Evolutionary conservation across 805 yeast species (phyloP), one percentile per base, ranked within the genome.

Genomic region (Wickerhamiella bombiphila): DNA sequence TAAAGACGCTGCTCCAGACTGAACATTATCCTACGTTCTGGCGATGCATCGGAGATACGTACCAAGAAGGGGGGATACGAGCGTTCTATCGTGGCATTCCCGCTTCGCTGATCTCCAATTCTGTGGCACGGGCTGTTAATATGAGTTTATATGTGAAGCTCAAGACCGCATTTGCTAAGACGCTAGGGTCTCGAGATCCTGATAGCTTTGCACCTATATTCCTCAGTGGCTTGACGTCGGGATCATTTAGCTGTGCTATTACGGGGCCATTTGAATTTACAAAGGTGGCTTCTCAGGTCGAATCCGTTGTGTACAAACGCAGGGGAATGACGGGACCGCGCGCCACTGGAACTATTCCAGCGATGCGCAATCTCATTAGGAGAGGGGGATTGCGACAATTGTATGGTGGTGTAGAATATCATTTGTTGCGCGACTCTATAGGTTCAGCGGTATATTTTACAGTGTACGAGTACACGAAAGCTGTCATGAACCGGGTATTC

Each of bases 191-290:
- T 13, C 22, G 35, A 8, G 34, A 38, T 41, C 30, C 41, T 14
- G 24, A 39, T 20, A 43, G 50, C 16, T n/a, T 35, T 3, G 21
- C 36, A 17, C 48, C 48, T 6, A 46, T 56, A 20, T 54, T 58
- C 37, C 29, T 44, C 35, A 64, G 86, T 0, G 94, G 94, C 3
- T 59, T 69, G 3, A 43, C 71, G 0, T 72, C 91, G 0, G 94
- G 94, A 4, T 70, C 70, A 5, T 44, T 51, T n/a, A 46, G 53
- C 29, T 51, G 60, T 15, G 57, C 65, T 2, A 73, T 79, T 11
- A 67, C 82, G 3, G 78, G 88, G 47, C 94, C 94, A 1, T 82
- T 82, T 53, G 94, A 82, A 55, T 71, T 80, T 57, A 74, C 88
- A 34, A 83, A 82, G 55, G 65, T 81, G 6, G 80, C 77, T 43